These are phyloP conservation scores for Lasiodiplodia sp. DNA, from an alignment of 2,329 filamentous ascomycete genomes.

Conservation along the genomic window DNA sequence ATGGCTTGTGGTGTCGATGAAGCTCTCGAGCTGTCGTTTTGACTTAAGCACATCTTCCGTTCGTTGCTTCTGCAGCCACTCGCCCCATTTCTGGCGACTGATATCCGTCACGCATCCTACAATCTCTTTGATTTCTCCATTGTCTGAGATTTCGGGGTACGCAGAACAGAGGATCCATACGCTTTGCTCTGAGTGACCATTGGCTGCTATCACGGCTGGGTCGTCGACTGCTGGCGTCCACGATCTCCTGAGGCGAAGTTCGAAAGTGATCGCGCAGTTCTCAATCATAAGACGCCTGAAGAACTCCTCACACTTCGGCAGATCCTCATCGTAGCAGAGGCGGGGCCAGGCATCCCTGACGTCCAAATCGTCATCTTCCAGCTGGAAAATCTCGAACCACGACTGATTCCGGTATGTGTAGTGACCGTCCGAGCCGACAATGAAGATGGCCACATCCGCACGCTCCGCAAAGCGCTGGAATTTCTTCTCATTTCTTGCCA, in stretches of 20 bases:
- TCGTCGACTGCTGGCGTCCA: conserved; percentile 39
- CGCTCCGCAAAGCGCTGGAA: conserved; percentile 51
- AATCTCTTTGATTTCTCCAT: conserved; percentile 42
- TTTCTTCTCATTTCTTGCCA: conserved; percentile 43
- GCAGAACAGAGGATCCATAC: conserved; percentile 44
- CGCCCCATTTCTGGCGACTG: conserved; percentile 47
- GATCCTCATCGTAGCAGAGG: conserved; percentile 46
- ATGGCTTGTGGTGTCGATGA: conserved; percentile 44
- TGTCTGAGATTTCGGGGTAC: conserved; percentile 37
- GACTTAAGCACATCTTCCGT: conserved; percentile 48
- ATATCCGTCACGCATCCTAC: conserved; percentile 52
- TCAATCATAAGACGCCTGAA: conserved; percentile 43
- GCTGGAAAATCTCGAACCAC: conserved; percentile 47
- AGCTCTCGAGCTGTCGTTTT: conserved; percentile 49
- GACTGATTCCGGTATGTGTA: conserved; percentile 51
- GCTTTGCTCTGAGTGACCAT: conserved; percentile 33
- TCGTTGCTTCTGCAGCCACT: conserved; percentile 47
- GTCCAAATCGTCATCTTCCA: conserved; percentile 34
- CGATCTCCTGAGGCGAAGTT: conserved; percentile 47
- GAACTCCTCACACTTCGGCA: conserved; percentile 39
- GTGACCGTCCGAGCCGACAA: conserved; percentile 43
- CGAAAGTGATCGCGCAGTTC: conserved; percentile 45
- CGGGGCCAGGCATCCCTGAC: conserved; percentile 36
- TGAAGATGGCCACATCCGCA: conserved; percentile 52
- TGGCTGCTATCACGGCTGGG: conserved; percentile 19